Evolutionary conservation across 495 filamentous ascomycete species (phyloP).

Genomic region (Hyaloscypha hepaticicola): DNA sequence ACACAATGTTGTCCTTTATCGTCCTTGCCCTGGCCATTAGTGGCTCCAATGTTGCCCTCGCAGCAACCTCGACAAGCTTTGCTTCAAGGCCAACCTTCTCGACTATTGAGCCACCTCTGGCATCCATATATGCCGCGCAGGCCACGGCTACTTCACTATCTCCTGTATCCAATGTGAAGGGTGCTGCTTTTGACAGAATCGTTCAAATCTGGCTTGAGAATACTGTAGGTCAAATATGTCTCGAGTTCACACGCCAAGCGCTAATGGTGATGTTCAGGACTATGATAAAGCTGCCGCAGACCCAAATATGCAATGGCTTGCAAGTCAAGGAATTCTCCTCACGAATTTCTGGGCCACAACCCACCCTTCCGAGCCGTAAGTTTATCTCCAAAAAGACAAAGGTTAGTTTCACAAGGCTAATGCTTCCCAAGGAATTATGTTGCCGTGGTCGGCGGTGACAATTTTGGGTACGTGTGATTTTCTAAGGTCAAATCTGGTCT

Average conservation of each 20-base stretch:
- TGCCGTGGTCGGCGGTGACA: slow-evolving; percentile 60
- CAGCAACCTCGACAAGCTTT: slow-evolving; percentile 7
- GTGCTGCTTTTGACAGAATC: slow-evolving; percentile 64
- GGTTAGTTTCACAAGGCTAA: background rate
- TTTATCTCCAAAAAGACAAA: background rate
- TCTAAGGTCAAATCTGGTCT: too few relatives aligned
- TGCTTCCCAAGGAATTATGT: slow-evolving; percentile 53
- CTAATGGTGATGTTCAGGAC: slow-evolving; percentile 34
- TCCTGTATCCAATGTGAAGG: slow-evolving; percentile 59
- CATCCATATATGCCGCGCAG: slow-evolving; percentile 13
- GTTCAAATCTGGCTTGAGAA: slow-evolving; percentile 74
- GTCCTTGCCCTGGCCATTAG: slow-evolving; percentile 6
- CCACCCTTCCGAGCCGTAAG: slow-evolving; percentile 62
- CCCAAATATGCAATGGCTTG: slow-evolving; percentile 46
- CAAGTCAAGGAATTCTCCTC: slow-evolving; percentile 60
- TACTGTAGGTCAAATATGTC: slow-evolving; percentile 46
- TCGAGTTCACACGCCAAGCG: slow-evolving; percentile 5
- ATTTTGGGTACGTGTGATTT: too few relatives aligned
- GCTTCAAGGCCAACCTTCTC: slow-evolving; percentile 11
- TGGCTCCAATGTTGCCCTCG: slow-evolving; percentile 7
- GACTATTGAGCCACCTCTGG: slow-evolving; percentile 11
- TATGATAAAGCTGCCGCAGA: slow-evolving; percentile 42
- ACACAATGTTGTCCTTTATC: background rate
- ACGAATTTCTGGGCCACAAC: slow-evolving; percentile 63
- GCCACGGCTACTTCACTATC: slow-evolving; percentile 42